Percentiles rank a stretch among this genome's conserved stretches.
phyloP scores from a whole-genome alignment of 495 filamentous ascomycete genomes.

The Xanthoparmelia taractica region DNA sequence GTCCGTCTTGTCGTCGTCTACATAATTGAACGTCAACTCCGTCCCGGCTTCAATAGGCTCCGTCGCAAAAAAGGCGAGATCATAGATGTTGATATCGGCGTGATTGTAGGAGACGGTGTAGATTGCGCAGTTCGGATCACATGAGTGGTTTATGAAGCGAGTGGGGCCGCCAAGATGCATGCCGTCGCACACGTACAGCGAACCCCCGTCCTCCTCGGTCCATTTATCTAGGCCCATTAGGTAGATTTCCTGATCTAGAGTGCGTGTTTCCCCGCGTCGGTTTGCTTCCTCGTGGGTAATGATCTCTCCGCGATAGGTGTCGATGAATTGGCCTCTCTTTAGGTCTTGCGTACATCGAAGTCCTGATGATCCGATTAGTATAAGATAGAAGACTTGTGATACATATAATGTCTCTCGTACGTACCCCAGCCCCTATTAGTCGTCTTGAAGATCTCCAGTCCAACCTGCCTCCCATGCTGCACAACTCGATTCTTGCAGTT shows the following conservation, averaged over 20 bases:
- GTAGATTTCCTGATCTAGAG: constrained; percentile 56
- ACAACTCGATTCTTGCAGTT: constrained; percentile 76
- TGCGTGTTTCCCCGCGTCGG: constrained; percentile 38
- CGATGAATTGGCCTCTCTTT: constrained; percentile 74
- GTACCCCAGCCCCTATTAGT: constrained; percentile 70
- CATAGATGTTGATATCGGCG: constrained; percentile 66
- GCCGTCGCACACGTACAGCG: constrained; percentile 51
- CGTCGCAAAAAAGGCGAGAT: constrained; percentile 79
- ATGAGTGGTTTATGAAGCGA: constrained; percentile 62
- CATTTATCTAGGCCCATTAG: constrained; percentile 84
- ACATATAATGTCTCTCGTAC: constrained; percentile 14
- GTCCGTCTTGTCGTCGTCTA: constrained; percentile 47
- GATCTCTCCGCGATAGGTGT: constrained; percentile 82
- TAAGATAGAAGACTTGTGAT: constrained; percentile 2
- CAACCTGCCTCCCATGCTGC: constrained; percentile 64
- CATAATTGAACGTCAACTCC: constrained; percentile 87
- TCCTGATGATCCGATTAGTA: constrained; percentile 36
- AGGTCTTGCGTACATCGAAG: constrained; percentile 63
- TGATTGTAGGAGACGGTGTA: constrained; percentile 76
- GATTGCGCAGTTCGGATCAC: constrained; percentile 67
- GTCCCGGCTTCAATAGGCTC: constrained; percentile 57
- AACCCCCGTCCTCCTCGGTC: constrained; percentile 34
- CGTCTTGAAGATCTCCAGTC: constrained; percentile 78
- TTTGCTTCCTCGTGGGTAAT: constrained; percentile 65
- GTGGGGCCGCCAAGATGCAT: constrained; percentile 49